Evolutionary conservation across 169 alveolate genomes (phyloP).

Genomic region (Theileria sp.): DNA sequence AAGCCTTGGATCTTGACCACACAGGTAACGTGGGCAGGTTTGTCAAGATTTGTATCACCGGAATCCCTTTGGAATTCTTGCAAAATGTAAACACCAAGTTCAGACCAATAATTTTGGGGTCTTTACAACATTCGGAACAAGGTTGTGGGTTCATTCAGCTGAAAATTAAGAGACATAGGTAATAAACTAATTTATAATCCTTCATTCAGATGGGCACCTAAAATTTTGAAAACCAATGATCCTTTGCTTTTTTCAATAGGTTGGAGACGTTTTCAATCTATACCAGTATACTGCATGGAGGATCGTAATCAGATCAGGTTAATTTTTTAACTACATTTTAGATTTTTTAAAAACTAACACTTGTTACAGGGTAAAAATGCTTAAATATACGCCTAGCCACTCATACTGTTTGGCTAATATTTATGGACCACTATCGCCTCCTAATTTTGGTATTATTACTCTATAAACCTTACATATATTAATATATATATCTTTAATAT

Average conservation of each 20-base stretch:
- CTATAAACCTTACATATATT: constrained; percentile 69
- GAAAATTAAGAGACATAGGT: constrained; percentile 45
- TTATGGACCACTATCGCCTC: constrained; percentile 95
- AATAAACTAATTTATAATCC: neutral
- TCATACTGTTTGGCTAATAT: constrained; percentile 93
- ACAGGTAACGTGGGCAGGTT: constrained; percentile 85
- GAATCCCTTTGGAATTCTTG: constrained; percentile 54
- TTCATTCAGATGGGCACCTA: constrained; percentile 95
- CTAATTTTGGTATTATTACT: constrained; percentile 75
- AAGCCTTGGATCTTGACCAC: constrained; percentile 45
- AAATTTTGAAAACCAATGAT: constrained; percentile 94
- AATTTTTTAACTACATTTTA: neutral
- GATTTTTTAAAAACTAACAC: neutral
- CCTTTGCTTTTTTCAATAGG: constrained; percentile 97
- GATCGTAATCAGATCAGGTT: constrained; percentile 88
- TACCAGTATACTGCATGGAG: constrained; percentile 93
- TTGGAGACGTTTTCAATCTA: constrained; percentile 98
- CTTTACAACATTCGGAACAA: constrained; percentile 61
- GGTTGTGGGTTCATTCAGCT: constrained; percentile 63
- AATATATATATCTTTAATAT: constrained; percentile 36
- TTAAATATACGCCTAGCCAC: constrained; percentile 96
- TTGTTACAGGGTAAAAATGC: constrained; percentile 36
- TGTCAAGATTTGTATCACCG: constrained; percentile 84
- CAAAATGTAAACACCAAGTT: constrained; percentile 52
- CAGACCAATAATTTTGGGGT: constrained; percentile 63